Evolutionary conservation across 2,329 filamentous ascomycete genomes (phyloP), one percentile per base, ranked within the genome.

Genomic region (Biscogniauxia mediterranea): DNA sequence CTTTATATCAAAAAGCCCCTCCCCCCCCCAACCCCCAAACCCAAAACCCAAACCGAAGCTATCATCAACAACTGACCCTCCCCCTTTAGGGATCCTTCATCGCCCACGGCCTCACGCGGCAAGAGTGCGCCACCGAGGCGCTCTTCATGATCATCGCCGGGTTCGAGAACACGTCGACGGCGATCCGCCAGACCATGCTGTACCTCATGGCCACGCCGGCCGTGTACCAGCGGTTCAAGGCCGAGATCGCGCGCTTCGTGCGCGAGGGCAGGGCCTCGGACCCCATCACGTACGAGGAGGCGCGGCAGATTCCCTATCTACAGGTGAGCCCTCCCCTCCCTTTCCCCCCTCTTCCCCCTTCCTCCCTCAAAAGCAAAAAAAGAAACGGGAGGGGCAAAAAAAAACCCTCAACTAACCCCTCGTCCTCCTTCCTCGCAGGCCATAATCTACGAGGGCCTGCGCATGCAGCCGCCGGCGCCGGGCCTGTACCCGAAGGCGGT

Each of bases 151-250:
- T 66, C 25, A 64, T 66, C 52, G 64, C 64, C 1, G 62, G 82
- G 3, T 80, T 79, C 3, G 82, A 85, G 63, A 83, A 80, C 13
- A 82, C 81, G 0, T 78, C 81, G 0, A 80, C 78, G 1, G 76
- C 78, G 1, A 74, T 84, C 5, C 77, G 82, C 2, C 72, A 77
- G 42, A 80, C 77, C 5, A 60, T 84, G 57, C 76, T 83, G 38
- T 78, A 80, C 68, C 67, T 83, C 60, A 76, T 78, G 38, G 80
- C 76, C 15, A 77, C 76, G 28, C 81, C 80, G 0, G 72, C 71
- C 1, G 75, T 81, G 0, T 77, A 79, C 55, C 60, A 64, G 5
- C 76, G 75, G 20, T 69, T 84, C 1, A 76, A 78, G 26, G 66
- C 66, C 0, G 82, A 83, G 64, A 77, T 81, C 54, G 72, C 77